These are phyloP conservation scores for Hyphopichia wangnamkhiaoensis DNA, from an alignment of 1,139 yeast genomes.

Conservation along the genomic window DNA sequence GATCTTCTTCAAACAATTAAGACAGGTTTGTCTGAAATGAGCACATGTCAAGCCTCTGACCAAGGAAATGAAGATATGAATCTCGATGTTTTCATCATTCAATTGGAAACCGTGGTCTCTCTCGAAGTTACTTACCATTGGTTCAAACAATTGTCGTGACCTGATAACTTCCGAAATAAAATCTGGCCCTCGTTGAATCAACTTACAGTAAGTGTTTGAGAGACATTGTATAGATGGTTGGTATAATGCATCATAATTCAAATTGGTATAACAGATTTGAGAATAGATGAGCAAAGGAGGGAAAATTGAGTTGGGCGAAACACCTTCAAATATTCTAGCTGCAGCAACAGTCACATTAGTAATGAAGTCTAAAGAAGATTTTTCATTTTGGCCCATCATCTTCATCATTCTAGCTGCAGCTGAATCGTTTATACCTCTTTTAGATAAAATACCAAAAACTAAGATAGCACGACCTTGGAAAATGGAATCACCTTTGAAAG, in stretches of 20 bases:
- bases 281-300: slow-evolving; percentile 70
- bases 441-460: slow-evolving; percentile 70
- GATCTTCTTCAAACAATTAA: slow-evolving; percentile 50
- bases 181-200: slow-evolving; percentile 23
- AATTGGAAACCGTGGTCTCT: slow-evolving; percentile 41
- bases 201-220: slow-evolving; percentile 27
- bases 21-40: slow-evolving; percentile 57
- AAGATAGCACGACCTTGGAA: slow-evolving; percentile 74
- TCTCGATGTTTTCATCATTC: slow-evolving; percentile 52
- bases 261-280: slow-evolving; percentile 38
- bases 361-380: slow-evolving; percentile 34
- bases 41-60: slow-evolving; percentile 68
- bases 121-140: slow-evolving; percentile 50
- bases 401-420: slow-evolving; percentile 52
- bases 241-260: slow-evolving; percentile 41
- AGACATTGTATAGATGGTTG: slow-evolving; percentile 56
- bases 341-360: slow-evolving; percentile 48
- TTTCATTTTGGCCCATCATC: slow-evolving; percentile 29
- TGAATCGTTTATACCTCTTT: slow-evolving; percentile 61
- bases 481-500: slow-evolving; percentile 59
- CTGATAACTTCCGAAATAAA: slow-evolving; percentile 36
- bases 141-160: slow-evolving; percentile 41
- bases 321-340: slow-evolving; percentile 64
- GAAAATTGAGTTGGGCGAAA: slow-evolving; percentile 54
- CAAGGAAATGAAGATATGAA: slow-evolving; percentile 51